Evolutionary conservation across 768 basidiomycete genomes (phyloP), one percentile per base, ranked within the genome.

Genomic region (Fomitopsis pulvina): DNA sequence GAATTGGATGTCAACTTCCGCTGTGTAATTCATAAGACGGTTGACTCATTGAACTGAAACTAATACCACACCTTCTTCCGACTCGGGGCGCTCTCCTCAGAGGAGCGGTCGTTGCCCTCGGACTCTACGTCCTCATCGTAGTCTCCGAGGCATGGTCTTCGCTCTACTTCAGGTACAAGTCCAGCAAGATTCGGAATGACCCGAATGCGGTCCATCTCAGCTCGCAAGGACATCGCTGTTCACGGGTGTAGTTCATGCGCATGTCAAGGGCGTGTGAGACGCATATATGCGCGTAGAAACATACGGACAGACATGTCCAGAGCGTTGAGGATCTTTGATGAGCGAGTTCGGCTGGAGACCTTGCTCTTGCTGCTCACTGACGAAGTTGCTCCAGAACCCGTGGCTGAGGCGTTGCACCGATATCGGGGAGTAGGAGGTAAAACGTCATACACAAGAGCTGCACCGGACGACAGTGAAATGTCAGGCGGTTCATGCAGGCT

Each of bases 141-240:
- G 14, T 37, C 41, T 21, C 18, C 21, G 25, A 42, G 41, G 14
- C 20, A 22, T 22, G 21, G 41, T 9, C 26, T 22, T 21, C 43
- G 22, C 27, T 49, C 48, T 11, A 40, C 6, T 18, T 25, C 8
- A 18, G 18, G 9, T 14, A 51, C 40, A 8, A 60, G 34, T 9
- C 58, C 58, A 1, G 56, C 56, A 26, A 60, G 52, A 30, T 60
- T 52, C 4, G 58, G 58, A 26, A 51, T 41, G 8, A 25, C 38
- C 7, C 50, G 46, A 3, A 60, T 42, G 10, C 54, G 53, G 32
- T 51, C 43, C 49, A 60, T 55, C 28, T 55, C 53, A 4, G 53
- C 52, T 40, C 54, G 41, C 25, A 53, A 32, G 26, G 32, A 50
- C 4, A 52, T 30, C 6, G 56, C 58, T 57, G 24, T 9, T 32